A percentile compares a stretch with the other conserved stretches of the same genome.
phyloP scores from a whole-genome alignment of 352 stramenopile genomes.

The Globisporangium paroecandrum region DNA sequence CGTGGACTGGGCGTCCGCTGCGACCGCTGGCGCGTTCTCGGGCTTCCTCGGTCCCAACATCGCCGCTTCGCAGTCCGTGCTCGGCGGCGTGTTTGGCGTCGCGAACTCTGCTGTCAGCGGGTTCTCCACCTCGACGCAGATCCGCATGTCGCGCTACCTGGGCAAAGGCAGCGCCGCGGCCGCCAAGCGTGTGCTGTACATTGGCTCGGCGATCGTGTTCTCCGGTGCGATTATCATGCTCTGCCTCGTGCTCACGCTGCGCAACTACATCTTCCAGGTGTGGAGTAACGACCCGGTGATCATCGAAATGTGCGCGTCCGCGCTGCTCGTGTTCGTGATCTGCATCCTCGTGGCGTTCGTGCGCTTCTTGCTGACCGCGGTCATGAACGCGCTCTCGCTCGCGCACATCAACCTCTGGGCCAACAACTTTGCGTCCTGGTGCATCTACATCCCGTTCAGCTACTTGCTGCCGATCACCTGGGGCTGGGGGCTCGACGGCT shows the following conservation, averaged over 20 bases:
- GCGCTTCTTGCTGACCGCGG: constrained; percentile 40
- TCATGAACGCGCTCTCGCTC: constrained; percentile 42
- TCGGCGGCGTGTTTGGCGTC: constrained; percentile 44
- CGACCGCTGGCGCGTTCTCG: constrained; percentile 39
- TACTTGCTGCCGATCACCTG: constrained; percentile 45
- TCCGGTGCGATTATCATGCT: constrained; percentile 33
- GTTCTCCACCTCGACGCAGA: constrained; percentile 47
- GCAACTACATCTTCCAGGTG: constrained; percentile 37
- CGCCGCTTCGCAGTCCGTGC: constrained; percentile 38
- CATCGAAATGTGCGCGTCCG: constrained; percentile 37
- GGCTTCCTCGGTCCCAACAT: constrained; percentile 48
- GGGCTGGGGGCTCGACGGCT: constrained; percentile 42
- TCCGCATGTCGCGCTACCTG: constrained; percentile 50
- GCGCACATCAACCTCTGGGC: constrained; percentile 45
- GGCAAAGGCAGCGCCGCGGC: constrained; percentile 37
- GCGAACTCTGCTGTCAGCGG: constrained; percentile 43
- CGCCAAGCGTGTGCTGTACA: constrained; percentile 42
- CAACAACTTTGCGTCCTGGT: constrained; percentile 54
- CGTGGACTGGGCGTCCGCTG: constrained; percentile 44
- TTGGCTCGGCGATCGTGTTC: constrained; percentile 36
- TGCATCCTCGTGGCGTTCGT: constrained; percentile 53
- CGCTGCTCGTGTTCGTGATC: constrained; percentile 41
- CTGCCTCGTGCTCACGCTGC: constrained; percentile 29
- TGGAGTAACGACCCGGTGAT: constrained; percentile 47
- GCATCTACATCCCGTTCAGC: constrained; percentile 42